phyloP scores from a whole-genome alignment of 148 eudicot genomes.

The Selenicereus undatus region DNA sequence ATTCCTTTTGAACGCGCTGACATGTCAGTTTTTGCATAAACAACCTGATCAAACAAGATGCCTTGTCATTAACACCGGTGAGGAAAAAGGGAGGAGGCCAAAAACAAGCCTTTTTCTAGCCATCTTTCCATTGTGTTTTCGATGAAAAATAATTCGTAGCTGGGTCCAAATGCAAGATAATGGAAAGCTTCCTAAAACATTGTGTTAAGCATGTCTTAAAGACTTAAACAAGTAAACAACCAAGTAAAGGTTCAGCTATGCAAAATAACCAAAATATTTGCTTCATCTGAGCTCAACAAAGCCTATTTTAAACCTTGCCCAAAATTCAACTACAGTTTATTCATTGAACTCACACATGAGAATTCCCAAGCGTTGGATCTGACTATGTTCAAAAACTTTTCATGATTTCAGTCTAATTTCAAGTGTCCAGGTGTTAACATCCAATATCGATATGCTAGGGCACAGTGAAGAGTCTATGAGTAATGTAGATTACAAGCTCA shows the following conservation, averaged over 20 bases:
- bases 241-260: not conserved
- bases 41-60: constrained; percentile 50
- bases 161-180: not conserved
- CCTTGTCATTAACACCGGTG: not conserved
- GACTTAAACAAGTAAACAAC: not conserved
- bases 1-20: constrained; percentile 85
- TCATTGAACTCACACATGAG: not conserved
- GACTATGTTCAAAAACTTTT: too few species aligned
- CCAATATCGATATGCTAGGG: too few species aligned
- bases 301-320: not conserved
- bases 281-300: not conserved
- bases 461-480: too few species aligned
- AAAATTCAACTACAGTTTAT: not conserved
- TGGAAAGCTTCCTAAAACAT: constrained; percentile 1
- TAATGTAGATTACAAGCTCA: too few species aligned
- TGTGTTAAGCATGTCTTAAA: not conserved
- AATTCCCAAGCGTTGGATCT: not conserved
- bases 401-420: too few species aligned
- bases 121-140: not conserved
- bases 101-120: not conserved
- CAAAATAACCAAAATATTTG: not conserved
- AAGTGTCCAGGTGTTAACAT: too few species aligned
- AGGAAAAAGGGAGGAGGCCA: not conserved
- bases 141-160: not conserved
- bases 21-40: constrained; percentile 86